Conservation (phyloP, 179 eudicot species). For the Sideroxylon spinosum region DNA sequence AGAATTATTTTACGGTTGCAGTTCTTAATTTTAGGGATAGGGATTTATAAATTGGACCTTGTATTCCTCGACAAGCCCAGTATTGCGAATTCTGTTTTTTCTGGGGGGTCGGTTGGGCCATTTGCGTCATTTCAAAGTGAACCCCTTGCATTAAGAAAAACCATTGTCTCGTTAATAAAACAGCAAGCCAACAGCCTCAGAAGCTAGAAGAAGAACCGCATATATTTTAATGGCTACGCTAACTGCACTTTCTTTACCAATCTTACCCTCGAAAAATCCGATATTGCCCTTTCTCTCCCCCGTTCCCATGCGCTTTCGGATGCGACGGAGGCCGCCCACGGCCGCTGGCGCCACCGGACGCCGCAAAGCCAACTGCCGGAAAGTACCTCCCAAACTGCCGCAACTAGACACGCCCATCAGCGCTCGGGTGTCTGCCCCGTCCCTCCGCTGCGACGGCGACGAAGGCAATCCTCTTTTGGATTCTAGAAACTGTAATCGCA, state of each 20-base stretch:
- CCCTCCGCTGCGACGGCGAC: conserved; percentile 42
- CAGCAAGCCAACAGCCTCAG: not conserved
- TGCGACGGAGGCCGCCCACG: conserved; percentile 26
- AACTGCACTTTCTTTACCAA: conserved; percentile 23
- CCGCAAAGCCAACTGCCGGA: conserved; percentile 29
- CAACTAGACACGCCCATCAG: conserved; percentile 50
- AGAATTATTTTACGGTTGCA: no score
- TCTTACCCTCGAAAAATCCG: conserved; percentile 22
- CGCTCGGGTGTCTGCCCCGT: conserved; percentile 33
- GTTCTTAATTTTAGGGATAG: no score
- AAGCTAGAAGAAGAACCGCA: not conserved
- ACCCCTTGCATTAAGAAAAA: no score
- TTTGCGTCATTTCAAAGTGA: not conserved
- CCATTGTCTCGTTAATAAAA: not conserved
- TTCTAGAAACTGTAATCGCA: conserved; percentile 25
- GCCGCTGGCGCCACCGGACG: conserved; percentile 14
- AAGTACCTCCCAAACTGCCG: conserved; percentile 25
- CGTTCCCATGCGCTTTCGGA: conserved; percentile 22
- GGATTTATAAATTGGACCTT: no score
- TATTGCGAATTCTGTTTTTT: not conserved
- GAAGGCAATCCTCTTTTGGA: conserved; percentile 36
- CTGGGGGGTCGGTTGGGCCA: not conserved
- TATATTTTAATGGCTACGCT: conserved; percentile 23
- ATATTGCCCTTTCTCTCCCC: conserved; percentile 24
- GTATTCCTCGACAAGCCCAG: not conserved